Conservation (phyloP, 2,329 filamentous ascomycete genomes). For the Penicillium crustosum region DNA sequence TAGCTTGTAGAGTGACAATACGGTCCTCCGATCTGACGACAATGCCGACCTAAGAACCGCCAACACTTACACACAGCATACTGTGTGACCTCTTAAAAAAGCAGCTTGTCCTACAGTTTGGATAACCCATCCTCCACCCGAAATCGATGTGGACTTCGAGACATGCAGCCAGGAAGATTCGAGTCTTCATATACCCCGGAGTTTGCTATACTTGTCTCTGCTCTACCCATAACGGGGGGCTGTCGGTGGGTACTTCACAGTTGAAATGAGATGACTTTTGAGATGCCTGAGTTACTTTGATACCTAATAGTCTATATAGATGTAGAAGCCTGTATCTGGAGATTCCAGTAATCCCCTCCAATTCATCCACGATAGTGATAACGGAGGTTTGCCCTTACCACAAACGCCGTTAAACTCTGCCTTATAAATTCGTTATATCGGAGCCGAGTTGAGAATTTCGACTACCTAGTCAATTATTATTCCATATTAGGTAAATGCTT, state of each 20-base stretch:
- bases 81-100: background rate
- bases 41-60: background rate
- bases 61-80: too few species aligned
- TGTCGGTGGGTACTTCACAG: background rate
- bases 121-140: too few species aligned
- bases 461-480: too few species aligned
- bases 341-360: background rate
- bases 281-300: background rate
- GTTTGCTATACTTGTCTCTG: too few species aligned
- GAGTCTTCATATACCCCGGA: background rate
- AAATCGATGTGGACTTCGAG: background rate
- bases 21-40: background rate
- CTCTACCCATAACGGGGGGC: background rate
- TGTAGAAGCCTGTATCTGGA: background rate
- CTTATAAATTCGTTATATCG: background rate
- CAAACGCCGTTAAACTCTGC: too few species aligned
- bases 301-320: too few species aligned
- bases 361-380: background rate
- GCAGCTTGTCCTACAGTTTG: background rate
- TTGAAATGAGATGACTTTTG: background rate
- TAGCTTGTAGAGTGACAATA: constrained; percentile 9
- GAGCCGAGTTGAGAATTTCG: background rate
- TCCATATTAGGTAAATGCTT: too few species aligned
- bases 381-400: too few species aligned
- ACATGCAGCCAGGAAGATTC: background rate